phyloP scores from a whole-genome alignment of 371 early-diverging fungal species.

The Mucor mucedo region DNA sequence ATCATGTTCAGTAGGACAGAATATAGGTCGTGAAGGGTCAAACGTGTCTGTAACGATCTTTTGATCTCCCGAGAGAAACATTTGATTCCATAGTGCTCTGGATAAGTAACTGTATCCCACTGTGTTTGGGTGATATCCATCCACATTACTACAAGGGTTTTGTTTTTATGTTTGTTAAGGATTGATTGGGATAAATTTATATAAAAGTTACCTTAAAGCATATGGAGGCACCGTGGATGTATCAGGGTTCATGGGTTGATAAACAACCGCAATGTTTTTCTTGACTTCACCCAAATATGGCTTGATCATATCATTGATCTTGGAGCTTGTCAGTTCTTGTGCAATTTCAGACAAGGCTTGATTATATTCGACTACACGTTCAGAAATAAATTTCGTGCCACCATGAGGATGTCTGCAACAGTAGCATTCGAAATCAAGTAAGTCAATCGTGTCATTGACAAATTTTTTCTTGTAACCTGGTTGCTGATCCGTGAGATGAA shows the following conservation, averaged over 20 bases:
- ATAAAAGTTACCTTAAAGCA: slow-evolving; percentile 28
- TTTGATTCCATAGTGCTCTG: slow-evolving; percentile 29
- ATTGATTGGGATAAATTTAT: neutral
- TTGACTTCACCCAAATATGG: neutral
- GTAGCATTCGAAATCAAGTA: slow-evolving; percentile 34
- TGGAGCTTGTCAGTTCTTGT: slow-evolving; percentile 2
- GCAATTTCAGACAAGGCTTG: neutral
- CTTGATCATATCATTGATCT: neutral
- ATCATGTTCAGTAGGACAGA: slow-evolving; percentile 33
- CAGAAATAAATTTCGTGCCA: slow-evolving; percentile 1
- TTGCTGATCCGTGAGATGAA: slow-evolving; percentile 11
- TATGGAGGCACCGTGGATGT: slow-evolving; percentile 20
- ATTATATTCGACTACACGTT: slow-evolving; percentile 9
- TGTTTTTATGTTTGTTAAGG: neutral
- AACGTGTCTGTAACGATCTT: slow-evolving; percentile 4
- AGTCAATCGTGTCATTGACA: slow-evolving; percentile 20
- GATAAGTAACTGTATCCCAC: slow-evolving; percentile 32
- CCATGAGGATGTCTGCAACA: slow-evolving; percentile 28
- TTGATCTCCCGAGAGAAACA: slow-evolving; percentile 9
- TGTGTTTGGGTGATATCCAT: slow-evolving; percentile 43
- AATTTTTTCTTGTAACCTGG: slow-evolving; percentile 37
- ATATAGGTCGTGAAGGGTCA: slow-evolving; percentile 17
- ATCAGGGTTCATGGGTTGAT: slow-evolving; percentile 31
- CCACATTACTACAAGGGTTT: slow-evolving; percentile 34
- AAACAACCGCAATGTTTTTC: slow-evolving; percentile 25